Evolutionary conservation across 2,329 filamentous ascomycete genomes (phyloP).

Genomic region (Arthrobotrys pseudoclavata): DNA sequence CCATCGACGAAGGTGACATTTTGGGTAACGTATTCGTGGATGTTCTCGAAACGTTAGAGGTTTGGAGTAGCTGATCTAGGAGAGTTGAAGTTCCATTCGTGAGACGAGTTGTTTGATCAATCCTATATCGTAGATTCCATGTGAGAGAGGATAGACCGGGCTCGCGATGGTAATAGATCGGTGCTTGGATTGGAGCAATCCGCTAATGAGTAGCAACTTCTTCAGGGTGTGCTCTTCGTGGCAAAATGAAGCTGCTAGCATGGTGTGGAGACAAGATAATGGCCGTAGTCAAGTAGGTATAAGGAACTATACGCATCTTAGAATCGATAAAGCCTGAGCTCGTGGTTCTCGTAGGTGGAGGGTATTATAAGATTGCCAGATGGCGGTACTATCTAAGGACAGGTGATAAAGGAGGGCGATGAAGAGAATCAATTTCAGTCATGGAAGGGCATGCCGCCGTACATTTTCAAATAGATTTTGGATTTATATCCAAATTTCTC

Average conservation of each 20-base stretch:
- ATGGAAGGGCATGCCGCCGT: neutral
- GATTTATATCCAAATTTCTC: neutral
- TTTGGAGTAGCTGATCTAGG: neutral
- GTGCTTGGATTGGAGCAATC: slow-evolving; percentile 41
- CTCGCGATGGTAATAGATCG: slow-evolving; percentile 11
- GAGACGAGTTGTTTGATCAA: neutral
- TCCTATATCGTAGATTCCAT: neutral
- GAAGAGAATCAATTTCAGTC: neutral
- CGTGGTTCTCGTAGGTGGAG: neutral
- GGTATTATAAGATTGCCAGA: too few relatives aligned
- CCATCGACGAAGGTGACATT: slow-evolving; percentile 6
- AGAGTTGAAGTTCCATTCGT: neutral
- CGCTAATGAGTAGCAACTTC: slow-evolving; percentile 12
- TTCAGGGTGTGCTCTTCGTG: slow-evolving; percentile 17
- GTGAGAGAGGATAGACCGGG: neutral
- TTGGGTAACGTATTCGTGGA: neutral
- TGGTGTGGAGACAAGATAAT: slow-evolving; percentile 16
- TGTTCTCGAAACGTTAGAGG: neutral
- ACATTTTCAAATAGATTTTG: neutral
- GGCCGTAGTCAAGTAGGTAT: slow-evolving; percentile 5
- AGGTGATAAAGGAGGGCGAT: neutral
- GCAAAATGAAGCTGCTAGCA: slow-evolving; percentile 17
- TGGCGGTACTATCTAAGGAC: neutral
- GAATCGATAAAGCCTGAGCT: neutral
- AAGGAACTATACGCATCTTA: slow-evolving; percentile 32